Percentiles rank a stretch among this genome's conserved stretches.
These are phyloP conservation scores for Mortierella sp. DNA, from an alignment of 371 early-diverging fungal genomes.

Conservation along the genomic window DNA sequence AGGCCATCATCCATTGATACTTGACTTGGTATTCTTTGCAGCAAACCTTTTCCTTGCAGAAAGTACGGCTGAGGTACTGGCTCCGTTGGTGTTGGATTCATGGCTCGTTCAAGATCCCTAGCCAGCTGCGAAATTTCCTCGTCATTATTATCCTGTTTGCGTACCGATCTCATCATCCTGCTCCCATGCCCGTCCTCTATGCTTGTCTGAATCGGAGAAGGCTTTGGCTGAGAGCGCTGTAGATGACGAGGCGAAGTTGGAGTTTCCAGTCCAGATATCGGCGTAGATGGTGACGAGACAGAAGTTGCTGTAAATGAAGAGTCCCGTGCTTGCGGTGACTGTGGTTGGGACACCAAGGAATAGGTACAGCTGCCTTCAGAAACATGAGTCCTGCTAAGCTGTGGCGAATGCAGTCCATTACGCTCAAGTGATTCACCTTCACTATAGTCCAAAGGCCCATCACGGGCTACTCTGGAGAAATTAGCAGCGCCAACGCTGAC, in stretches of 20 bases:
- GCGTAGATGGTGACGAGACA: slow-evolving; percentile 7
- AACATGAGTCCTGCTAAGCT: neutral
- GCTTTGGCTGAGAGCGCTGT: slow-evolving; percentile 30
- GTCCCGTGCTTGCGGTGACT: slow-evolving; percentile 1
- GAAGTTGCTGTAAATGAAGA: slow-evolving; percentile 4
- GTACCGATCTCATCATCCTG: neutral
- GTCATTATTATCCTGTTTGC: slow-evolving; percentile 3
- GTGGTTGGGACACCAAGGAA: slow-evolving; percentile 12
- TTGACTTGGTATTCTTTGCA: slow-evolving; percentile 32
- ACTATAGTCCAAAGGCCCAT: neutral
- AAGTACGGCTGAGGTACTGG: slow-evolving; percentile 35
- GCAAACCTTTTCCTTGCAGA: slow-evolving; percentile 38
- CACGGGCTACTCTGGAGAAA: neutral
- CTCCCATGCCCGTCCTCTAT: neutral
- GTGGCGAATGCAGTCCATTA: neutral
- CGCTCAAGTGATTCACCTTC: too few relatives aligned
- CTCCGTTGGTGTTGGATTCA: slow-evolving; percentile 54
- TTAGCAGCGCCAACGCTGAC: neutral
- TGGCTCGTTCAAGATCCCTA: slow-evolving; percentile 41
- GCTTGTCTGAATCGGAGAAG: slow-evolving; percentile 29
- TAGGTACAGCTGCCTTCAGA: slow-evolving; percentile 1
- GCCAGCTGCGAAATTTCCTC: slow-evolving; percentile 34
- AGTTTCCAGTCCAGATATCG: slow-evolving; percentile 3
- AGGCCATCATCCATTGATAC: slow-evolving; percentile 44
- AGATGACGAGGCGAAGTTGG: slow-evolving; percentile 9